Conservation (phyloP, 1,139 yeast species). For the Sugiyamaella sp. region DNA sequence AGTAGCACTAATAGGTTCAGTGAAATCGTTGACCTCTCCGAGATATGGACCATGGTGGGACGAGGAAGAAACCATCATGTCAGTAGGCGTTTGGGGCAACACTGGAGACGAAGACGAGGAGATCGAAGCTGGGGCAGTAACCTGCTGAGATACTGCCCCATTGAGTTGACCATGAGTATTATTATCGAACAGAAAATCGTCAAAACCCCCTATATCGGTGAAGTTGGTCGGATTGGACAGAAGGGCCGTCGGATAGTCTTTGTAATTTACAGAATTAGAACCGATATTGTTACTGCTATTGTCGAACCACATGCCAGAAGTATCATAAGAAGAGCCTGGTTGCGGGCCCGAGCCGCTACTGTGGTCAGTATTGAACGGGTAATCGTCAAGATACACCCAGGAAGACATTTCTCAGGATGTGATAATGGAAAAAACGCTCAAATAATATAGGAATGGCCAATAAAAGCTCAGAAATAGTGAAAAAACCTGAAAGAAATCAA, state of each 20-base stretch:
- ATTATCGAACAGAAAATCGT: constrained; percentile 13
- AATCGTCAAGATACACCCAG: constrained; percentile 18
- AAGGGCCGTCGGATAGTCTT: constrained; percentile 14
- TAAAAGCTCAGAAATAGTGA: background rate
- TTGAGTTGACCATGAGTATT: background rate
- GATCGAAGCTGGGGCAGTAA: constrained; percentile 12
- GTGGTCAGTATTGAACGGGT: constrained; percentile 14
- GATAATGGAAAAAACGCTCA: background rate
- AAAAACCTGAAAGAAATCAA: no score
- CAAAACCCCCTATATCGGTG: constrained; percentile 13
- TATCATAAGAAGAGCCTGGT: constrained; percentile 5
- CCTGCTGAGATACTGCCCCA: background rate
- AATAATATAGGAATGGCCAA: background rate
- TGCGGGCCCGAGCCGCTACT: background rate
- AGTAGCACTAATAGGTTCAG: background rate
- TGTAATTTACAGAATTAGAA: constrained; percentile 8
- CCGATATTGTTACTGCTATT: background rate
- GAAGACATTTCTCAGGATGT: constrained; percentile 6
- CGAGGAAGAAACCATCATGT: constrained; percentile 1
- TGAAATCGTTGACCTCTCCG: background rate
- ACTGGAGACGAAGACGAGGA: constrained; percentile 21
- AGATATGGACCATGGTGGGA: constrained; percentile 9
- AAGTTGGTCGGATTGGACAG: constrained; percentile 10
- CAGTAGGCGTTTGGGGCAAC: constrained; percentile 22
- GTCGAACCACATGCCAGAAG: constrained; percentile 12